These are phyloP conservation scores for Gyrodon lividus DNA, from an alignment of 768 basidiomycete genomes.

Conservation along the genomic window DNA sequence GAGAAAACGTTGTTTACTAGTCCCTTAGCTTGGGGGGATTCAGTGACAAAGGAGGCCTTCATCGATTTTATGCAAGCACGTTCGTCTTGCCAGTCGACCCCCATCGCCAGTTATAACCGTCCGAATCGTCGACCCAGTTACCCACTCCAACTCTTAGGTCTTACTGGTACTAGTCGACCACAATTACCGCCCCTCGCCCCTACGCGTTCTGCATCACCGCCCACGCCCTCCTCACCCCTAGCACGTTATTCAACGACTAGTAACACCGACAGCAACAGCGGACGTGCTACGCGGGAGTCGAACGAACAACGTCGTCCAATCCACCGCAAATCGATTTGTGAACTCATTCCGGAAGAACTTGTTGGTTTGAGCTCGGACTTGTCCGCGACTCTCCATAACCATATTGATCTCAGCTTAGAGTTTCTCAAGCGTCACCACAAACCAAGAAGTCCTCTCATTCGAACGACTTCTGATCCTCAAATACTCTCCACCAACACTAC, in stretches of 20 bases:
- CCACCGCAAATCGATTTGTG: conserved; percentile 28
- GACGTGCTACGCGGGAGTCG: conserved; percentile 6
- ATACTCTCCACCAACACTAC: conserved; percentile 65
- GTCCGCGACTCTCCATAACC: conserved; percentile 31
- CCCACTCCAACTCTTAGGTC: conserved; percentile 14
- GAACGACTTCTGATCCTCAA: conserved; percentile 50
- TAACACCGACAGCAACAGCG: conserved; percentile 1
- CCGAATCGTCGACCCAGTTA: conserved; percentile 15
- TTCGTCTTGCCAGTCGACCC: conserved; percentile 28
- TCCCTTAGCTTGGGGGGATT: conserved; percentile 13
- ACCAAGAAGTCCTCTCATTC: conserved; percentile 43
- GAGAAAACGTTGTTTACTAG: conserved; percentile 9
- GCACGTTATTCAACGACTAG: conserved; percentile 11
- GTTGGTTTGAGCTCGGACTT: conserved; percentile 31
- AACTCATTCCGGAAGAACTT: conserved; percentile 32
- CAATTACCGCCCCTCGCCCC: neutral
- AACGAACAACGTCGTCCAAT: conserved; percentile 10
- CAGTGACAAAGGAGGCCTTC: conserved; percentile 8
- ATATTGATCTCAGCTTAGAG: conserved; percentile 37
- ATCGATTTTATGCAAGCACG: conserved; percentile 34
- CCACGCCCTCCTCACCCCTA: conserved; percentile 23
- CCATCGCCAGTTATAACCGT: conserved; percentile 19
- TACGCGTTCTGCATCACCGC: conserved; percentile 6
- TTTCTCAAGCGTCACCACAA: conserved; percentile 65
- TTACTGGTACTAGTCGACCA: neutral